Evolutionary conservation across 2,329 filamentous ascomycete species (phyloP).

Genomic region (Aschersonia sp.): DNA sequence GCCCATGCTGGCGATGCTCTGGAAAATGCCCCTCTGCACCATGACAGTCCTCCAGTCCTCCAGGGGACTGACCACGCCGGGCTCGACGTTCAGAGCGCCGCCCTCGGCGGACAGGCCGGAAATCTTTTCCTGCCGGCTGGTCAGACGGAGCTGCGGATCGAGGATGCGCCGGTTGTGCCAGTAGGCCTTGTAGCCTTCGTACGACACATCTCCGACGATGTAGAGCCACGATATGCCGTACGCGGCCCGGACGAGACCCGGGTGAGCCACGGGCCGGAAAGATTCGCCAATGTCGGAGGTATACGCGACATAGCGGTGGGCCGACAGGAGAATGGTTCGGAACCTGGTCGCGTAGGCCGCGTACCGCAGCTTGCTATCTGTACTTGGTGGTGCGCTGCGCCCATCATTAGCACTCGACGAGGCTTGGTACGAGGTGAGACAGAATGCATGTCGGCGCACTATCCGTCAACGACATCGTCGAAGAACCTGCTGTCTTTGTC

Average conservation of each 20-base stretch:
- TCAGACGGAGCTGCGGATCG: constrained; percentile 49
- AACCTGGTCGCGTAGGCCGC: constrained; percentile 80
- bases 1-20: constrained; percentile 84
- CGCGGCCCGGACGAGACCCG: constrained; percentile 62
- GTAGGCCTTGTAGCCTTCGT: constrained; percentile 95
- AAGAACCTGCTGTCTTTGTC: constrained; percentile 59
- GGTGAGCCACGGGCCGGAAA: constrained; percentile 85
- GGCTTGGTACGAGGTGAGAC: constrained; percentile 5
- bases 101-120: constrained; percentile 26
- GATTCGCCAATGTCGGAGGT: constrained; percentile 94
- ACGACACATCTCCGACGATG: constrained; percentile 72
- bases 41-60: constrained; percentile 89
- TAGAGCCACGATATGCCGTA: constrained; percentile 93
- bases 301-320: constrained; percentile 93
- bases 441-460: constrained; percentile 37
- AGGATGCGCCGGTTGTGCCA: constrained; percentile 66
- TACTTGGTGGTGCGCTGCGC: constrained; percentile 48
- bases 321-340: constrained; percentile 74
- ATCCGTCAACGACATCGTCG: constrained; percentile 63
- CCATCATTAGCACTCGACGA: constrained; percentile 1
- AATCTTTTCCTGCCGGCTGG: constrained; percentile 30
- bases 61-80: constrained; percentile 46
- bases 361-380: constrained; percentile 75
- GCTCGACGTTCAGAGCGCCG: constrained; percentile 11
- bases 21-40: constrained; percentile 81